A percentile compares a stretch with the other conserved stretches of the same genome.
Evolutionary conservation across 805 yeast species (phyloP).

Genomic region (Priceomyces haplophilus): DNA sequence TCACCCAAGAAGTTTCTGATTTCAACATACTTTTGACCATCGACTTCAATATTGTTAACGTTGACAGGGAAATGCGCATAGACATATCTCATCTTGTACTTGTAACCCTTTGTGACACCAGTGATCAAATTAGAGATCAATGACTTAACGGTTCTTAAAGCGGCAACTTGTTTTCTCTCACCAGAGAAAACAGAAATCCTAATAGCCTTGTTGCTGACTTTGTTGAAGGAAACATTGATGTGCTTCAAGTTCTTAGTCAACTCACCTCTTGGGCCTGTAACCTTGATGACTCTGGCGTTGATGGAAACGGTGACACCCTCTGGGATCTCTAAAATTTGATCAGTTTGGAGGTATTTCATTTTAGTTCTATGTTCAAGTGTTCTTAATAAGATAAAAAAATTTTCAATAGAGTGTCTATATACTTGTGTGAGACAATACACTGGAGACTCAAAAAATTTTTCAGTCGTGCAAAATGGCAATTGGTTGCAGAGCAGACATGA

Average conservation of each 20-base stretch:
- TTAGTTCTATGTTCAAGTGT: slow-evolving; percentile 6
- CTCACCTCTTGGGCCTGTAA: slow-evolving; percentile 97
- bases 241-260: slow-evolving; percentile 88
- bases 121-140: slow-evolving; percentile 89
- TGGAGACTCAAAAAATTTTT: slow-evolving; percentile 11
- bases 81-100: slow-evolving; percentile 99
- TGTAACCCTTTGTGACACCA: slow-evolving; percentile 99
- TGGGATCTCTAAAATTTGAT: slow-evolving; percentile 80
- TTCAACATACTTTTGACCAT: slow-evolving; percentile 75
- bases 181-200: slow-evolving; percentile 95
- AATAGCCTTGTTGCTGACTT: slow-evolving; percentile 68
- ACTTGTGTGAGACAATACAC: background rate
- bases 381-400: background rate
- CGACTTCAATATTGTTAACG: slow-evolving; percentile 84
- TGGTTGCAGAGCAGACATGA: background rate
- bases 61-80: slow-evolving; percentile 99
- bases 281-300: slow-evolving; percentile 87
- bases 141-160: slow-evolving; percentile 97
- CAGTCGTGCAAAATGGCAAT: slow-evolving; percentile 9
- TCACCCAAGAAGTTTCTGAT: slow-evolving; percentile 99
- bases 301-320: slow-evolving; percentile 89
- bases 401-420: background rate
- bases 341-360: slow-evolving; percentile 86
- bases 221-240: slow-evolving; percentile 89
- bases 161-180: slow-evolving; percentile 99